Evolutionary conservation across 257 asterid genomes (phyloP), one percentile per base, ranked within the genome.

Genomic region (Capsicum rhomboideum): DNA sequence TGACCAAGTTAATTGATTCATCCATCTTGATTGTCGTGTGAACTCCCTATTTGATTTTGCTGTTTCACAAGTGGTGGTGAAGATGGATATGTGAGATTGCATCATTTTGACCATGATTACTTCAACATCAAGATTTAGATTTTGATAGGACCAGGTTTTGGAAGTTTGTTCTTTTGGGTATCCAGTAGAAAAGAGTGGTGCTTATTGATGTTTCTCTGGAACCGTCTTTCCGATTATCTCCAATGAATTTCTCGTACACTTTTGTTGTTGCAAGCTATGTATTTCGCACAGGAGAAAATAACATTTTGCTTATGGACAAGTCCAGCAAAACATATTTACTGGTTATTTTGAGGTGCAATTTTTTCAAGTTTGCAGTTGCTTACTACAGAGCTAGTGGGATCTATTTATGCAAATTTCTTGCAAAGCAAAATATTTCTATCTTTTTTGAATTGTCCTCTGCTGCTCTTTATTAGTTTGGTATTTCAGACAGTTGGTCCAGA

Each of bases 1-100:
- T 21, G 53, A 16, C 17, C 12, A 52, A 37, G 50, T 80, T 66
- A 9, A 52, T 42, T 53, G 78, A 26, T 79, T 20, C 8, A 42
- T 54, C 58, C 58, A 68, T 49, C 66, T 28, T 8, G 26, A 26
- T 13, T 37, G 12, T 56, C 2, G 17, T 58, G 42, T 71, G 72
- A 58, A 67, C 63, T 13, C 14, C n/a, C 59, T 63, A n/a, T 29
- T 54, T 61, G 14, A 21, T 55, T 54, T 37, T 68, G 52, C 87
- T 93, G 99, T 84, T 96, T 96, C 82, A 88, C 99, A 6, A 94
- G 98, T 59, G 99, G 98, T 49, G 98, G 98, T 37, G 99, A 96
- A 90, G 99, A 96, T 84, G 99, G 99, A 44, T 94, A 92, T 26
- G 99, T 96, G 72, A 86, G 99, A 85, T 84, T 96, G 82, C 98